Evolutionary conservation across 768 basidiomycete species (phyloP), one percentile per base, ranked within the genome.

Genomic region (Serpula lacrymans): DNA sequence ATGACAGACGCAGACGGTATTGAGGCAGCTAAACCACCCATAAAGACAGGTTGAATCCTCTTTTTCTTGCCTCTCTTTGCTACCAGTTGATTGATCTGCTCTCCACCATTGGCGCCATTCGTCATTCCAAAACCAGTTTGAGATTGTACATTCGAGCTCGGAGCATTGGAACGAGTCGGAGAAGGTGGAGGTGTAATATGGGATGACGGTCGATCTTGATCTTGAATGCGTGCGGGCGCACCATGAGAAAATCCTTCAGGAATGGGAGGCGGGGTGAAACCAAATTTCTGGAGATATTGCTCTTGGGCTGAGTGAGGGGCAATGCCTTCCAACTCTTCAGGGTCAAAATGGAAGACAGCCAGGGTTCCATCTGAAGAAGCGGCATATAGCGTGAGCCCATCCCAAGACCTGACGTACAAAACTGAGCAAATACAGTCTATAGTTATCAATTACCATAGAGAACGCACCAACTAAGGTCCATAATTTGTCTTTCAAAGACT

Each of bases 361-460:
- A 98, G 80, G 0, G 93, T 93, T 2, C 96, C 96, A 57, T 99
- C 96, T 0, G 92, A 95, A 1, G 94, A 96, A 45, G 88, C 91
- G 0, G 92, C 93, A 51, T 95, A 98, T 1, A 99, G 74, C 2
- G 88, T 88, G 32, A 88, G 72, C 7, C 96, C 96, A 55, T 98
- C 94, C 62, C 78, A 80, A 7, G 93, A 93, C 93, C 93, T 96
- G 48, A 18, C 25, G 20, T 13, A 38, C 14, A 39, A 25, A 21
- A 46, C 45, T 44, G 37, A 57, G 33, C 25, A 17, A 9, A 11
- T 40, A 11, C 22, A 12, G 29, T 8, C 27, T 11, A 11, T 11
- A 11, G 36, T n/a, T 6, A 18, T 22, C n/a, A n/a, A n/a, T n/a
- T 6, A 7, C 4, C 2, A 11, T 8, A 28, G 4, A n/a, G 21